Percentiles rank a stretch among this genome's conserved stretches.
These are phyloP conservation scores for Trifolium dubium DNA, from an alignment of 306 rosid genomes.

Conservation along the genomic window DNA sequence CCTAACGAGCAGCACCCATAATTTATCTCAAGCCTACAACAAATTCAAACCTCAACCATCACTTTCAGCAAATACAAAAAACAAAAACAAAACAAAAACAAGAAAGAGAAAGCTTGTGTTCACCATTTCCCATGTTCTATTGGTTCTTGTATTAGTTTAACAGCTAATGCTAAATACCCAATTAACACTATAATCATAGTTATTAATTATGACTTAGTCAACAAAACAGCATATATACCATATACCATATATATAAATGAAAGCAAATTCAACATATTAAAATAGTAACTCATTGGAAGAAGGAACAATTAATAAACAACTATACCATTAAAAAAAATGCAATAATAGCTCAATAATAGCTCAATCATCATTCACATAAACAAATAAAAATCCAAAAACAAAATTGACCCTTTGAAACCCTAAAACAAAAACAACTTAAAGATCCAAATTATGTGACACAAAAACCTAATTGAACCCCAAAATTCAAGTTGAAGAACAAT, in stretches of 20 bases:
- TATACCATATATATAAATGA: slow-evolving; percentile 1
- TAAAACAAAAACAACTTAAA: slow-evolving; percentile 44
- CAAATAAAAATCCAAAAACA: slow-evolving; percentile 4
- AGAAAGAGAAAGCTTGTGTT: background rate
- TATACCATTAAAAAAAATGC: slow-evolving; percentile 48
- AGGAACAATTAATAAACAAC: slow-evolving; percentile 23
- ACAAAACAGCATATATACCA: slow-evolving; percentile 45
- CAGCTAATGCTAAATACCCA: slow-evolving; percentile 30
- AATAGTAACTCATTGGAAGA: slow-evolving; percentile 15
- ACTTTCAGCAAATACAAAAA: slow-evolving; percentile 20
- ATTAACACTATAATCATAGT: slow-evolving; percentile 10
- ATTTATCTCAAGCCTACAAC: slow-evolving; percentile 27
- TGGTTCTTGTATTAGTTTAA: slow-evolving; percentile 39
- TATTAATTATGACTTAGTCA: slow-evolving; percentile 47
- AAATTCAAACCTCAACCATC: slow-evolving; percentile 38
- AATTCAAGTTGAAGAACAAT: slow-evolving; percentile 36
- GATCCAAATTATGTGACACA: slow-evolving; percentile 34
- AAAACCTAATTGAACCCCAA: slow-evolving; percentile 18
- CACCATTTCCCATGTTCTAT: slow-evolving; percentile 20
- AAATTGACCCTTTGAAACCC: slow-evolving; percentile 56
- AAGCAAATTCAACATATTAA: slow-evolving; percentile 41
- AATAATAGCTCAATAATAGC: slow-evolving; percentile 19
- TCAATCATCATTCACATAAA: slow-evolving; percentile 34
- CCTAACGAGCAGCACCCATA: slow-evolving; percentile 39
- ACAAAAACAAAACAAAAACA: background rate